phyloP scores from a whole-genome alignment of 129 eudicot genomes.

The Erigeron canadensis region DNA sequence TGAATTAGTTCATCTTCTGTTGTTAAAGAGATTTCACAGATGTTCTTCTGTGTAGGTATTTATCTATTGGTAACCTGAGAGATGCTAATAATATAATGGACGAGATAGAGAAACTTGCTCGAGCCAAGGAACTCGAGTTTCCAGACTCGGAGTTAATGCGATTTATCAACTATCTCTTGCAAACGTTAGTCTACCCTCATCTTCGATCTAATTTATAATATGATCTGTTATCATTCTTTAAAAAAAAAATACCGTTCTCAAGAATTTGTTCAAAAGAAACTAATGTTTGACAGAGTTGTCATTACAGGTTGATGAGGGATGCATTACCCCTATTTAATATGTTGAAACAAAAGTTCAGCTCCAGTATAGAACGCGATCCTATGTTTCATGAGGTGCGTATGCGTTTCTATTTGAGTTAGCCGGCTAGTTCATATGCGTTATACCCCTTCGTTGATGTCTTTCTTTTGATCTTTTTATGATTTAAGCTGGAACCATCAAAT shows the following conservation, averaged over 20 bases:
- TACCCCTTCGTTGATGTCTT: not conserved
- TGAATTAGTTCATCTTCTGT: not conserved
- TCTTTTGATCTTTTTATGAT: not conserved
- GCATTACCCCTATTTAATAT: slow-evolving; percentile 89
- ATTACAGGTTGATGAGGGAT: slow-evolving; percentile 85
- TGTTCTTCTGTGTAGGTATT: slow-evolving; percentile 50
- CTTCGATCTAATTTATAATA: not conserved
- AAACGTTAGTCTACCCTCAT: slow-evolving; percentile 57
- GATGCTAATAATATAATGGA: slow-evolving; percentile 89
- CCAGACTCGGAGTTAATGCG: slow-evolving; percentile 74
- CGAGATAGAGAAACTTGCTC: slow-evolving; percentile 64
- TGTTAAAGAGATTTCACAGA: not conserved
- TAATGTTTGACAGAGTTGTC: not conserved
- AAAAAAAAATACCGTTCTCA: not conserved
- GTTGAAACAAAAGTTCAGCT: slow-evolving; percentile 72
- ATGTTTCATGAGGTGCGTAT: slow-evolving; percentile 63
- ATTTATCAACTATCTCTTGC: slow-evolving; percentile 65
- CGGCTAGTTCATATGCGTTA: not conserved
- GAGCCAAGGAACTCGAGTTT: slow-evolving; percentile 50
- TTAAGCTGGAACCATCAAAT: not conserved
- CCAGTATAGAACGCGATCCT: slow-evolving; percentile 81
- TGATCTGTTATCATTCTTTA: not conserved
- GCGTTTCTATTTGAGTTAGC: not conserved
- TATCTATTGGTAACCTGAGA: slow-evolving; percentile 77
- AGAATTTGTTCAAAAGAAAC: not conserved